Percentiles rank a stretch among this genome's conserved stretches.
phyloP scores from a whole-genome alignment of 2,329 filamentous ascomycete species.

The Beauveria scarabaeidicola region DNA sequence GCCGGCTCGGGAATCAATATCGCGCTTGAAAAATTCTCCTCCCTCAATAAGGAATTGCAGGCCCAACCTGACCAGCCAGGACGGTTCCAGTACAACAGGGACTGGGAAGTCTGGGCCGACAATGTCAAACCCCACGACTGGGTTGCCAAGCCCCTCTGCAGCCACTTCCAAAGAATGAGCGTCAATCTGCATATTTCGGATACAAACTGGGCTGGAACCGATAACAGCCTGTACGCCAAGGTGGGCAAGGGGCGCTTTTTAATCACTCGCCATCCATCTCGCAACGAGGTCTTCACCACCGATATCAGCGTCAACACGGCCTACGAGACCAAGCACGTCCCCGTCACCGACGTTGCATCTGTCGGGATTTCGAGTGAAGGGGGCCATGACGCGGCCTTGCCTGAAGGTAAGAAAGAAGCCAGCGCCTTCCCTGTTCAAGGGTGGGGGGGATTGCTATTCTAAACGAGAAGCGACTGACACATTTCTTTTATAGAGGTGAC shows the following conservation, averaged over 20 bases:
- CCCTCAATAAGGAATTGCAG: not conserved
- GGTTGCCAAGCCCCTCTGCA: not conserved
- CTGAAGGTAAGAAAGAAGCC: not conserved
- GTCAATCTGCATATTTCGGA: not conserved
- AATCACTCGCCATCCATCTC: not conserved
- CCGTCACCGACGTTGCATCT: slow-evolving; percentile 79
- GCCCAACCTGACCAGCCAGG: not conserved
- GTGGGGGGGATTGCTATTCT: not conserved
- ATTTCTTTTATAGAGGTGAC: not conserved
- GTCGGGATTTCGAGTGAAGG: not conserved
- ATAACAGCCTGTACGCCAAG: not conserved
- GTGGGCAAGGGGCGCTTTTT: not conserved
- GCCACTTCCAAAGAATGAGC: not conserved
- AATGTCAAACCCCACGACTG: not conserved
- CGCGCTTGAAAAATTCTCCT: not conserved
- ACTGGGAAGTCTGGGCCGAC: not conserved
- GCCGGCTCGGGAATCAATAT: not conserved
- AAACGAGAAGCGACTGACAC: not conserved
- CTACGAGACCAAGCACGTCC: slow-evolving; percentile 74
- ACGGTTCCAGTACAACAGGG: not conserved
- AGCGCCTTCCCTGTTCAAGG: no score
- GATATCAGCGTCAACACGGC: slow-evolving; percentile 70
- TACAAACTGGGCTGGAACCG: not conserved
- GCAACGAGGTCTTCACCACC: slow-evolving; percentile 14
- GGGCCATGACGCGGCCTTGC: not conserved